Percentiles rank a stretch among this genome's conserved stretches.
Conservation (phyloP, 2,329 filamentous ascomycete species). For the Cephalotrichum gorgonifer region DNA sequence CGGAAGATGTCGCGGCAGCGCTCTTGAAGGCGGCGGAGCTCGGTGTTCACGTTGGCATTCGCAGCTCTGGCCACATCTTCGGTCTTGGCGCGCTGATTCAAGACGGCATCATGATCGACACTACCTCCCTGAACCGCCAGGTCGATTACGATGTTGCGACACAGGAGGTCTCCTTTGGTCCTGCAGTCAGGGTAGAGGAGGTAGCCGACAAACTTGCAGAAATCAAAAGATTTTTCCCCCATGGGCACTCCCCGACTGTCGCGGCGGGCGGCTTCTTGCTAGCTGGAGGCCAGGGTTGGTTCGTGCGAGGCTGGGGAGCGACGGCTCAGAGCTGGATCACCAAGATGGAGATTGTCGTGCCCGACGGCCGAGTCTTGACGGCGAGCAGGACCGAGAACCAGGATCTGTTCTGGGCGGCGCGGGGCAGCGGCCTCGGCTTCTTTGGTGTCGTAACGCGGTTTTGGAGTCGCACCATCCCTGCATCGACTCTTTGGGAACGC, state of each 20-base stretch:
- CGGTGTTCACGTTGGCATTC: no score
- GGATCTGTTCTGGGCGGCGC: constrained; percentile 35
- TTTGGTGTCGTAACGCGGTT: constrained; percentile 8
- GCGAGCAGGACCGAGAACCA: constrained; percentile 26
- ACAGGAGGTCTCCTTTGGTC: no score
- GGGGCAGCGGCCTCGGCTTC: constrained; percentile 13
- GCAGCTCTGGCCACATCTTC: no score
- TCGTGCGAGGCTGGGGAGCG: constrained; percentile 16
- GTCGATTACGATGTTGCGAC: no score
- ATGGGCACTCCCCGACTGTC: constrained; percentile 14
- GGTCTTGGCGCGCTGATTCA: no score
- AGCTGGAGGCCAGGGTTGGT: constrained; percentile 18
- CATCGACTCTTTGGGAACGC: not conserved
- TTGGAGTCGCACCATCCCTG: not conserved
- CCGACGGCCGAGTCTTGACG: constrained; percentile 30
- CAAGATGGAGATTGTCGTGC: constrained; percentile 33
- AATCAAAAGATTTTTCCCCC: constrained; percentile 14
- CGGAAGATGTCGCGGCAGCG: no score
- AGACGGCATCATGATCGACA: no score
- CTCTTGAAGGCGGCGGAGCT: no score
- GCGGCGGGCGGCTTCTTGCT: constrained; percentile 15
- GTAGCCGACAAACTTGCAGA: no score
- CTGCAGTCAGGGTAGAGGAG: no score
- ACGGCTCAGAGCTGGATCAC: constrained; percentile 21
- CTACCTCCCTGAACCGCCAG: no score